A percentile compares a stretch with the other conserved stretches of the same genome.
Conservation (phyloP, 2,329 filamentous ascomycete genomes). For the Cordyceps fumosorosea region DNA sequence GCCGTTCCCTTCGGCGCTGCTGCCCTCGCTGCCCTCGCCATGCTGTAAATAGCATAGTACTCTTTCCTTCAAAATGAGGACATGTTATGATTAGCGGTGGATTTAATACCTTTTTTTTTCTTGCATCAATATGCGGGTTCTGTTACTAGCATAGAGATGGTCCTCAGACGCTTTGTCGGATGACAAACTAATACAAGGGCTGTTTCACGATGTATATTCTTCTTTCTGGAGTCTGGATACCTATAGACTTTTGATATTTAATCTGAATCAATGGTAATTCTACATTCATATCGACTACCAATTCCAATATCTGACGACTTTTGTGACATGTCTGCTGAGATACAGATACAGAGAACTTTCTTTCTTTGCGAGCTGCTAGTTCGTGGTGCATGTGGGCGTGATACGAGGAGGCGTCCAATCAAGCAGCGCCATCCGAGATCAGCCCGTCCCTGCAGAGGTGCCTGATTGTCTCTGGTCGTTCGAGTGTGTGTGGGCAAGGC, state of each 20-base stretch:
- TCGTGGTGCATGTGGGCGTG: background rate
- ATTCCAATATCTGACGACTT: background rate
- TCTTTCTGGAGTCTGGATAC: slow-evolving; percentile 11
- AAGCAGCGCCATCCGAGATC: background rate
- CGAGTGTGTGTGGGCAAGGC: background rate
- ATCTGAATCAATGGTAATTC: slow-evolving; percentile 1
- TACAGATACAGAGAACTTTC: background rate
- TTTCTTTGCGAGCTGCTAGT: background rate
- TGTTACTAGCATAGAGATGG: slow-evolving; percentile 8
- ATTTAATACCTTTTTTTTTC: slow-evolving; percentile 9
- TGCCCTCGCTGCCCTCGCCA: slow-evolving; percentile 9
- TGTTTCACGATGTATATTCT: slow-evolving; percentile 9
- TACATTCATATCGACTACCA: background rate
- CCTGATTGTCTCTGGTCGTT: background rate
- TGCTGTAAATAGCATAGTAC: slow-evolving; percentile 14
- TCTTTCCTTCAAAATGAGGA: slow-evolving; percentile 12
- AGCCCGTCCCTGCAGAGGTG: background rate
- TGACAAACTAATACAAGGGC: slow-evolving; percentile 7
- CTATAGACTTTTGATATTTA: slow-evolving; percentile 12
- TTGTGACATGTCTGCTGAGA: background rate
- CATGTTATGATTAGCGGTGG: slow-evolving; percentile 11
- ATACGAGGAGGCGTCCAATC: slow-evolving; percentile 7
- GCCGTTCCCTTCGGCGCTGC: slow-evolving; percentile 10
- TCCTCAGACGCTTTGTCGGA: background rate
- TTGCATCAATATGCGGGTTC: background rate